Evolutionary conservation across 2,329 filamentous ascomycete genomes (phyloP), one percentile per base, ranked within the genome.

Genomic region (Monosporascus sp.): DNA sequence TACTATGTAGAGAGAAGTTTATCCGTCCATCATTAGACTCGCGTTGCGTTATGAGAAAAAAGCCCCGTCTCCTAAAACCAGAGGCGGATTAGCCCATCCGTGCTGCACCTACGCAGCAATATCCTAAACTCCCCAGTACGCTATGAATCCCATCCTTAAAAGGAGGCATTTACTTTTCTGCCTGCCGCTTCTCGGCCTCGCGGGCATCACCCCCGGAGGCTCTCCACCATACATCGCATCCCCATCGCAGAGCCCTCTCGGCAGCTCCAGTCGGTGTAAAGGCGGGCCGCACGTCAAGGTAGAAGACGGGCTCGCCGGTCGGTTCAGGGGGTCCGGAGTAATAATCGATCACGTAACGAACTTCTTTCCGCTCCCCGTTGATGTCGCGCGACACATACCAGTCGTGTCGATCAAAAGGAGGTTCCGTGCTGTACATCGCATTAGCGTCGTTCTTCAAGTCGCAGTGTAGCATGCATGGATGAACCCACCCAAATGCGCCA

Each of bases 281-380:
- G 3, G 94, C 94, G 2, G 94, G 94, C 58, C 94, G 82, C 20
- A 99, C 94, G 67, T 99, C 94, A 51, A 99, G 82, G 70, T 86
- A 97, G 75, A 99, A 99, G 7, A 97, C 91, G 3, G 94, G 93
- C 68, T 97, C 90, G 35, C 92, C 94, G 0, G 83, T 89, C 2
- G 87, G 83, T 65, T 95, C 90, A 1, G 88, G 87, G 24, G 86
- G 85, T 6, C 86, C 93, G 36, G 88, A 87, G 72, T 97, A 97
- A 73, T 96, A 97, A 71, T 99, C 94, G 68, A 99, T 99, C 52
- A 99, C 85, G 70, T 99, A 99, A 64, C 94, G 84, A 46, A 97
- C 78, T 75, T 97, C 87, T 68, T 86, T 87, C 63, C 77, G 78
- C 54, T 85, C 69, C 27, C 89, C 89, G 51, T 85, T 78, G 48